A percentile compares a stretch with the other conserved stretches of the same genome.
Evolutionary conservation across 345 rosid genomes (phyloP).

Genomic region (Erysimum cheiranthoides): DNA sequence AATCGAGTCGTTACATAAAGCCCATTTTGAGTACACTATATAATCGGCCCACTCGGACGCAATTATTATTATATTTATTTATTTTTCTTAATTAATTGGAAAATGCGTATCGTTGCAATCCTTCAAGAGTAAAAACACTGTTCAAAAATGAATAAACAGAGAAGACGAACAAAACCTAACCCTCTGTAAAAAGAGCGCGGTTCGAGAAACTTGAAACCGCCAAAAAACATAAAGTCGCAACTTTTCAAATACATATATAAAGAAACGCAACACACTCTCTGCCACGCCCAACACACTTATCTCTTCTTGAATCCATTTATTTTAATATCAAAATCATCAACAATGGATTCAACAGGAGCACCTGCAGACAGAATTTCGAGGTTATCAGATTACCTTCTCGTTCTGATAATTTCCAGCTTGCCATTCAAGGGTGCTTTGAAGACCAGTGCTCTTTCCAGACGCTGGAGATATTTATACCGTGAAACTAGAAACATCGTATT

Average conservation of each 20-base stretch:
- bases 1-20: background rate
- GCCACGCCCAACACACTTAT: background rate
- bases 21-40: background rate
- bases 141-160: background rate
- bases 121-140: background rate
- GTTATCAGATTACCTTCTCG: background rate
- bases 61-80: too few species aligned
- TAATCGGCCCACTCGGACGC: background rate
- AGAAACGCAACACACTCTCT: background rate
- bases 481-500: background rate
- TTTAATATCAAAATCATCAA: background rate
- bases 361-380: background rate
- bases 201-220: background rate
- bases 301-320: background rate
- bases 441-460: background rate
- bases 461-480: background rate
- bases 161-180: background rate
- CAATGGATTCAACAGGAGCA: conserved; percentile 1
- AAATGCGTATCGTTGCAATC: background rate
- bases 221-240: conserved; percentile 11
- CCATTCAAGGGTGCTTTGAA: background rate
- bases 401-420: background rate
- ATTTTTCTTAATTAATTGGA: background rate
- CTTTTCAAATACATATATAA: conserved; percentile 14
- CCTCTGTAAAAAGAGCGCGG: background rate